Percentiles rank a stretch among this genome's conserved stretches.
These are phyloP conservation scores for Cyclotella atomus DNA, from an alignment of 108 stramenopile genomes.

Conservation along the genomic window DNA sequence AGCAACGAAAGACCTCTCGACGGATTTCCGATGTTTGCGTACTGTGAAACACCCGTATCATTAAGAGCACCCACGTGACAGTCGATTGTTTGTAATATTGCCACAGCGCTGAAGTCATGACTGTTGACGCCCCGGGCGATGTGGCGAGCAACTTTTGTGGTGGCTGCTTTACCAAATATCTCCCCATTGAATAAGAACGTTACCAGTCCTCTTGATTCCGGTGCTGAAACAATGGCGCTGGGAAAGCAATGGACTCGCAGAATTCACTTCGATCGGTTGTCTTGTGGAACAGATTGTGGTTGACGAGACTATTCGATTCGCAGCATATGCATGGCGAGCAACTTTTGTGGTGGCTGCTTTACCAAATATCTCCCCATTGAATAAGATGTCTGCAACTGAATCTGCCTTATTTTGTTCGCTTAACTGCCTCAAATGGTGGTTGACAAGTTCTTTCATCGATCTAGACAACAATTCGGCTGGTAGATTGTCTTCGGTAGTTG, in stretches of 20 bases:
- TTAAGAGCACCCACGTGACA: not conserved
- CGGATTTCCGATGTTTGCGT: not conserved
- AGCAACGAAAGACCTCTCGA: not conserved
- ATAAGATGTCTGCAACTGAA: not conserved
- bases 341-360: too few species aligned
- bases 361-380: not conserved
- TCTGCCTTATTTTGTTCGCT: not conserved
- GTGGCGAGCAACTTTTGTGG: not conserved
- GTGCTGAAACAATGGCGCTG: not conserved
- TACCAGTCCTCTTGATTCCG: not conserved
- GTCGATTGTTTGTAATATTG: not conserved
- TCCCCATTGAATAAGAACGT: too few species aligned
- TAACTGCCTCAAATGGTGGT: not conserved
- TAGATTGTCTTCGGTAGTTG: not conserved
- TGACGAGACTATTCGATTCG: too few species aligned
- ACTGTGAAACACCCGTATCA: not conserved
- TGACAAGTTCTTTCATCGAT: not conserved
- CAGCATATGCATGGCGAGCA: too few species aligned
- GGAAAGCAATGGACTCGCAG: not conserved
- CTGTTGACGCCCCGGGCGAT: not conserved
- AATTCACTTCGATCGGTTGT: too few species aligned
- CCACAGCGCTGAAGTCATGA: constrained; percentile 2
- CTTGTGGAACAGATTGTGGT: too few species aligned
- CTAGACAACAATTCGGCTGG: too few species aligned
- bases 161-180: too few species aligned